A percentile compares a stretch with the other conserved stretches of the same genome.
phyloP scores from a whole-genome alignment of 345 rosid genomes.

The rapeseed (Brassica napus) region Da-Ae NC_063446.1:15554001-15554500 shows the following conservation, averaged over 20 bases:
- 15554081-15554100: not conserved
- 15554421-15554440: conserved; percentile 1
- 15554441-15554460: not conserved
- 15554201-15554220: not conserved
- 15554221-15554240: not conserved
- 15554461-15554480: not conserved
- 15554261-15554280: conserved; percentile 6
- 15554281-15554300: conserved; percentile 32
- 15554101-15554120: not conserved
- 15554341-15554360: conserved; percentile 7
- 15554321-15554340: conserved; percentile 31
- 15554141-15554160: conserved; percentile 1
- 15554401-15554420: not conserved
- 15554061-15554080: not conserved
- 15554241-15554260: not conserved
- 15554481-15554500: not conserved
- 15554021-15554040: not conserved
- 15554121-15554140: not conserved
- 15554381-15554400: not conserved
- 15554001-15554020: not conserved
- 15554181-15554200: not conserved
- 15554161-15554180: not conserved
- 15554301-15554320: conserved; percentile 8
- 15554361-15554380: conserved; percentile 11
- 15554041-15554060: not conserved